phyloP scores from a whole-genome alignment of 305 asterid species.

The Lippia alba region DNA sequence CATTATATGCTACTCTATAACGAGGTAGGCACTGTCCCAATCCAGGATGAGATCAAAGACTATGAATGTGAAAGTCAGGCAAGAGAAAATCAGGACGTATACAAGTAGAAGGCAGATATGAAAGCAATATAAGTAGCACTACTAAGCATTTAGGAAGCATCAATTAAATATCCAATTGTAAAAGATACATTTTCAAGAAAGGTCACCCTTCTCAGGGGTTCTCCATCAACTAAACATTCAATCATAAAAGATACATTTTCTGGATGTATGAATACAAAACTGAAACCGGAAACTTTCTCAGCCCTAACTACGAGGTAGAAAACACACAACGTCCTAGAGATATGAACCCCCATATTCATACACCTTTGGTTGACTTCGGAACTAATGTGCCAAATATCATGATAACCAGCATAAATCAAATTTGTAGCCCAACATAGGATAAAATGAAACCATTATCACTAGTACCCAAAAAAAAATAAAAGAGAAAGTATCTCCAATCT shows the following conservation, averaged over 20 bases:
- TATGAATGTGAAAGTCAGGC: constrained; percentile 34
- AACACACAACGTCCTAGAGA: not conserved
- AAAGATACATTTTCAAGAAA: constrained; percentile 19
- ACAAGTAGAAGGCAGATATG: constrained; percentile 30
- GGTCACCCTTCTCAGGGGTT: not conserved
- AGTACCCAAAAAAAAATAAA: too few relatives aligned
- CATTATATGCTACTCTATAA: constrained; percentile 68
- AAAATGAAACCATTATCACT: too few relatives aligned
- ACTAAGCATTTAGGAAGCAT: constrained; percentile 18
- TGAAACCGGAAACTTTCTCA: not conserved
- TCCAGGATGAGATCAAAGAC: constrained; percentile 47
- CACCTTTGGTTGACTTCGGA: not conserved
- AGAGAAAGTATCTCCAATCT: too few relatives aligned
- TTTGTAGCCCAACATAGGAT: too few relatives aligned
- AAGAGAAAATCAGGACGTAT: constrained; percentile 30
- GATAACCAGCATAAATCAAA: not conserved
- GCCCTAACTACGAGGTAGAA: constrained; percentile 1
- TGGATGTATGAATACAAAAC: constrained; percentile 3
- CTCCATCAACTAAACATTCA: constrained; percentile 18
- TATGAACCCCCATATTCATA: constrained; percentile 21
- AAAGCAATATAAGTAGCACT: constrained; percentile 29
- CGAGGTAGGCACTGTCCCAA: constrained; percentile 47
- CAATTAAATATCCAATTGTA: constrained; percentile 10
- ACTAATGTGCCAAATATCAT: not conserved
- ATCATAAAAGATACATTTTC: constrained; percentile 18